Evolutionary conservation across 2,329 filamentous ascomycete genomes (phyloP).

Genomic region (Talaromyces sp.): DNA sequence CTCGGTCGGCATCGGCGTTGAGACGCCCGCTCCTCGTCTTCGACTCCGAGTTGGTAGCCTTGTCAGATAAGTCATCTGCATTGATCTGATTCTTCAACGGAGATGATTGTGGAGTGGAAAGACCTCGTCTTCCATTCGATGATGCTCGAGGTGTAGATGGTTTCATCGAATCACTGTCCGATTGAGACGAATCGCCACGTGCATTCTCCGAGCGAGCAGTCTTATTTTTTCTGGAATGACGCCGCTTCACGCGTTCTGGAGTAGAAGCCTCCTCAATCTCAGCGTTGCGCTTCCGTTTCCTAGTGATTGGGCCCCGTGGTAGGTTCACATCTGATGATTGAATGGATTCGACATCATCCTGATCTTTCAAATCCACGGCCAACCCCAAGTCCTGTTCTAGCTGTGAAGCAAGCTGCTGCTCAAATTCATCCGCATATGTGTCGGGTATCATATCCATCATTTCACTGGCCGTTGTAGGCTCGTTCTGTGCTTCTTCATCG

Average conservation of each 20-base stretch:
- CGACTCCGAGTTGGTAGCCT: not conserved
- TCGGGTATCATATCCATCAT: conserved; percentile 25
- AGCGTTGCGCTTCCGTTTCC: conserved; percentile 33
- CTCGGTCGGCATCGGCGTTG: not conserved
- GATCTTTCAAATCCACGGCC: conserved; percentile 29
- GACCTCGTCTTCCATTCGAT: not conserved
- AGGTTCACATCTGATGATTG: conserved; percentile 2
- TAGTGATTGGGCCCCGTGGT: conserved; percentile 19
- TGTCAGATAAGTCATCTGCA: conserved; percentile 3
- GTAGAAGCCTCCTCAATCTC: conserved; percentile 19
- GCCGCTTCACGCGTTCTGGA: conserved; percentile 24
- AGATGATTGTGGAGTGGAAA: conserved; percentile 12
- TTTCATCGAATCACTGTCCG: not conserved
- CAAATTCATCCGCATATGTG: conserved; percentile 38
- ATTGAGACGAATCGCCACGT: not conserved
- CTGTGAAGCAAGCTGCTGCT: conserved; percentile 42
- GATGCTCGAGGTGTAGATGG: not conserved
- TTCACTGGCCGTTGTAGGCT: not conserved
- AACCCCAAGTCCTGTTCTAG: conserved; percentile 41
- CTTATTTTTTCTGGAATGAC: conserved; percentile 24
- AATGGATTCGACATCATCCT: conserved; percentile 8
- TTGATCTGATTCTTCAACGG: conserved; percentile 7
- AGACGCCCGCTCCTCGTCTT: conserved; percentile 5
- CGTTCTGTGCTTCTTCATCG: not conserved
- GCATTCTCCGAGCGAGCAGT: not conserved